A percentile compares a stretch with the other conserved stretches of the same genome.
Conservation (phyloP, 2,329 filamentous ascomycete genomes). For the Alternaria sp. region DNA sequence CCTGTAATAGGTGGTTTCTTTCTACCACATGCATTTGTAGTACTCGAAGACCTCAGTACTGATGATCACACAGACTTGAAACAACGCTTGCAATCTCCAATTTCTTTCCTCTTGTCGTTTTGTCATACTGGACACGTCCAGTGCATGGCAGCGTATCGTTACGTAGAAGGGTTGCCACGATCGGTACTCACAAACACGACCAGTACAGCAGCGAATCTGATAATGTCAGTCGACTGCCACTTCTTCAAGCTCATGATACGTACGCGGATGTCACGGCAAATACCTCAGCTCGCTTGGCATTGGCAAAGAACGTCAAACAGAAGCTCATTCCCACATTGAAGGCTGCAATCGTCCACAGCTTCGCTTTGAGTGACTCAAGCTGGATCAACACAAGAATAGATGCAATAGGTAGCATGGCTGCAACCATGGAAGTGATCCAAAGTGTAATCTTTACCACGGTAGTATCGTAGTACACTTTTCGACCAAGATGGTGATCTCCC, state of each 20-base stretch:
- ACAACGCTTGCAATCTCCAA: not conserved
- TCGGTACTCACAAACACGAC: constrained; percentile 11
- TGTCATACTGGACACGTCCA: not conserved
- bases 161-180: not conserved
- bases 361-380: constrained; percentile 19
- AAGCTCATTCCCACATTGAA: constrained; percentile 37
- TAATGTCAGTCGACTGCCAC: not conserved
- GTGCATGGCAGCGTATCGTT: not conserved
- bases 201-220: constrained; percentile 13
- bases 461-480: constrained; percentile 5
- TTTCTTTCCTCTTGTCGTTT: not conserved
- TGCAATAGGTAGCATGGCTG: constrained; percentile 32
- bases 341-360: constrained; percentile 26
- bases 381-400: constrained; percentile 28
- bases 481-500: not conserved
- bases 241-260: not conserved
- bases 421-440: constrained; percentile 30
- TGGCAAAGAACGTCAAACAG: constrained; percentile 29
- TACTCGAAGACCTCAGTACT: not conserved
- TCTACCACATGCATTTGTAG: not conserved
- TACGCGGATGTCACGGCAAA: constrained; percentile 42
- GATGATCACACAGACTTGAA: not conserved
- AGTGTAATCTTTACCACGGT: constrained; percentile 16
- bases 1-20: not conserved
- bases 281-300: constrained; percentile 34